Conservation (phyloP, 2,329 filamentous ascomycete species). For the Bipolaris cookei region DNA sequence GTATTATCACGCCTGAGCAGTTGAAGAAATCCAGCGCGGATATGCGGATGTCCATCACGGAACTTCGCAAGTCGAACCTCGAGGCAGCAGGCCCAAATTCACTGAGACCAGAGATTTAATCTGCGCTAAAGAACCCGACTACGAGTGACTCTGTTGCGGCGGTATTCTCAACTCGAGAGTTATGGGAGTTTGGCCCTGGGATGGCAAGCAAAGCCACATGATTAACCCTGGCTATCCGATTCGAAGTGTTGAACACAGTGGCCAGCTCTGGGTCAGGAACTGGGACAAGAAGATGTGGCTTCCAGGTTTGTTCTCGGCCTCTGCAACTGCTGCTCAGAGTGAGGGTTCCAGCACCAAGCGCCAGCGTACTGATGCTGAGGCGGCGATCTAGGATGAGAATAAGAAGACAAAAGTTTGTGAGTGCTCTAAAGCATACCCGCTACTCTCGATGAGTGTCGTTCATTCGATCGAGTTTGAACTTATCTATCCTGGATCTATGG, state of each 20-base stretch:
- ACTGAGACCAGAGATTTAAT: background rate
- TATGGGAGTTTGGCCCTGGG: constrained; percentile 20
- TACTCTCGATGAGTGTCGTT: background rate
- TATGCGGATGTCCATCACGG: constrained; percentile 18
- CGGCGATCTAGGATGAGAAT: too few species aligned
- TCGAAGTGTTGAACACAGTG: background rate
- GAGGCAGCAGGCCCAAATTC: background rate
- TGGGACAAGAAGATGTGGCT: background rate
- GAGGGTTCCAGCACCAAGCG: background rate
- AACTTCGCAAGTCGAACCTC: constrained; percentile 17
- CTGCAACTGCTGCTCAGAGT: background rate
- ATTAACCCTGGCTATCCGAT: background rate
- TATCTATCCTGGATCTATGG: background rate
- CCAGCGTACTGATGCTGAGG: background rate
- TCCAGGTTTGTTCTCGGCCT: too few species aligned
- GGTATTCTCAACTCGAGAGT: constrained; percentile 13
- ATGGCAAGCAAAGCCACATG: constrained; percentile 15
- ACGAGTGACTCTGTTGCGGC: constrained; percentile 26
- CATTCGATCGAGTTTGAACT: background rate
- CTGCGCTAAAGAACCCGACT: constrained; percentile 11
- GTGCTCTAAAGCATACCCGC: background rate
- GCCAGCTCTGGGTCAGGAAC: background rate
- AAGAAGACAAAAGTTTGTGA: background rate
- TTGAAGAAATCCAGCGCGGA: constrained; percentile 2
- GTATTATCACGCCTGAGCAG: background rate